Conservation (phyloP, 441 rosid species). For the Hura crepitans region DNA sequence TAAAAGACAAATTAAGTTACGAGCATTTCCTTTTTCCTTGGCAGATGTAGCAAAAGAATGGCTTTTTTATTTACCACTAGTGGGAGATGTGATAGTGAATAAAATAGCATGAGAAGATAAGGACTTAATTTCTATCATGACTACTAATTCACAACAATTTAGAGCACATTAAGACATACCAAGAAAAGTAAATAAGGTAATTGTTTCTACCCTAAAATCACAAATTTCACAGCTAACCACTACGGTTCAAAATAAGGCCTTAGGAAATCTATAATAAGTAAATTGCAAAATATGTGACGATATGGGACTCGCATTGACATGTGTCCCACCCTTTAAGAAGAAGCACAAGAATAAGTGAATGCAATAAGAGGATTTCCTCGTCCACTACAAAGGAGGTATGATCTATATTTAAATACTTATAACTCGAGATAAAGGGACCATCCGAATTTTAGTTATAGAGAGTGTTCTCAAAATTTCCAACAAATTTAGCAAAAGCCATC, state of each 20-base stretch:
- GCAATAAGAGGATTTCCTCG: not conserved
- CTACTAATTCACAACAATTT: not conserved
- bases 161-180: not conserved
- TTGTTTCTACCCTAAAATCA: no score
- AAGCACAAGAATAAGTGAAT: not conserved
- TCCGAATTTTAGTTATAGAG: not conserved
- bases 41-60: not conserved
- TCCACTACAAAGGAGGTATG: not conserved
- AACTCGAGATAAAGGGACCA: not conserved
- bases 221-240: not conserved
- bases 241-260: not conserved
- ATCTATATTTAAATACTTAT: not conserved
- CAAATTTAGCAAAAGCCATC: not conserved
- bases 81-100: not conserved
- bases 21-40: not conserved
- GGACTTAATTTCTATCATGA: no score
- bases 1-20: not conserved
- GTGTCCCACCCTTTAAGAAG: not conserved
- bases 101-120: not conserved
- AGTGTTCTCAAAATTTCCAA: not conserved
- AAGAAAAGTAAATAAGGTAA: no score
- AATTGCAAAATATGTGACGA: not conserved
- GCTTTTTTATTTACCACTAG: not conserved
- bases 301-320: not conserved
- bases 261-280: not conserved